Evolutionary conservation across 2,329 filamentous ascomycete species (phyloP), one percentile per base, ranked within the genome.

Genomic region (Botrytis paeoniae): DNA sequence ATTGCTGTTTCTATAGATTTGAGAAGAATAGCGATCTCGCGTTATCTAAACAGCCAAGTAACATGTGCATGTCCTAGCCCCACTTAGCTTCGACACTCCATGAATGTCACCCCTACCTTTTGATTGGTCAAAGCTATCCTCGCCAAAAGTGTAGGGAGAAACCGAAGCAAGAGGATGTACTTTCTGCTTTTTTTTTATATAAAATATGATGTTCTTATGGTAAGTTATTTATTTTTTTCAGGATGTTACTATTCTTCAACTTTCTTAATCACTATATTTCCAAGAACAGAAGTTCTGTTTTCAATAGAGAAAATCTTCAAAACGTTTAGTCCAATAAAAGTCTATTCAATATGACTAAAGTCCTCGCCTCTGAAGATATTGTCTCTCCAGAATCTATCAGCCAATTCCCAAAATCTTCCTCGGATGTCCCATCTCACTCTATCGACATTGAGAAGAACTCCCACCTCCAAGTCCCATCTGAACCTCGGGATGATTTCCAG

Each of bases 71-170:
- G 35, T 18, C 35, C 10, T 10, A n/a, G 64, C 35, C 48, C 48
- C 65, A 57, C 48, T 68, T 68, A 37, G 48, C 25, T 10, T 22
- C 35, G 48, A 37, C 4, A 29, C 39, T 32, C 18, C n/a, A 69
- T 43, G 37, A 69, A 41, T 69, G 65, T 69, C 65, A 69, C 65
- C 22, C 39, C 48, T 69, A 41, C 18, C 0, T 10, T 32, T 18
- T 69, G 18, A 69, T 69, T 69, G 65, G 65, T 32, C 65, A 57
- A 32, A 57, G 35, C 37, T 57, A 25, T 20, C 48, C n/a, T 57
- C 65, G 48, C 45, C 64, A 68, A 68, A 39, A 68, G 32, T 54
- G 25, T 68, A 68, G 45, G 63, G 64, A 37, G 64, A 54, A 29
- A 22, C 20, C 16, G 45, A 68, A 35, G 25, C 35, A 39, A 39